phyloP scores from a whole-genome alignment of 768 basidiomycete genomes.

The Lactarius sanguifluus region DNA sequence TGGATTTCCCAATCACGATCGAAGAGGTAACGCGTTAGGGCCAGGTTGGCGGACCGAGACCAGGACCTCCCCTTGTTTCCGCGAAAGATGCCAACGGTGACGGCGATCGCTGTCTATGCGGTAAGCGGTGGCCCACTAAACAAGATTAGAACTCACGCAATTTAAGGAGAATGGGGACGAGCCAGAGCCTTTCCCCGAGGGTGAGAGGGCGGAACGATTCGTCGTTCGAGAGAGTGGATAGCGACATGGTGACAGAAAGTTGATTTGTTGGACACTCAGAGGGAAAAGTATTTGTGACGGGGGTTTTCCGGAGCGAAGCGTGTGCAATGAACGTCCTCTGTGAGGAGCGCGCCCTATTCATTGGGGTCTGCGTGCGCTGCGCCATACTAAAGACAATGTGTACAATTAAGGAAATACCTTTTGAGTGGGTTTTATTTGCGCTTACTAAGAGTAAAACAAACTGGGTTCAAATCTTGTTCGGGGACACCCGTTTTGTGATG shows the following conservation, averaged over 20 bases:
- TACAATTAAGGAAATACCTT: too few relatives aligned
- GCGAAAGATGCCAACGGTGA: constrained; percentile 17
- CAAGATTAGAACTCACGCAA: constrained; percentile 5
- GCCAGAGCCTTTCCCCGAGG: constrained; percentile 3
- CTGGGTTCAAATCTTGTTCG: too few relatives aligned
- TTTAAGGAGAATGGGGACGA: background rate
- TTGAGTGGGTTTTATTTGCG: too few relatives aligned
- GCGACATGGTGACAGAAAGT: background rate
- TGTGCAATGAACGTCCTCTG: too few relatives aligned
- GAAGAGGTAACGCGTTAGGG: constrained; percentile 3
- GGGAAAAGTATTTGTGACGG: too few relatives aligned
- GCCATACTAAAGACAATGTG: too few relatives aligned
- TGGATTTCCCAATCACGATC: constrained; percentile 3
- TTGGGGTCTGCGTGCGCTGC: too few relatives aligned
- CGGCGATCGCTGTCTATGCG: constrained; percentile 7
- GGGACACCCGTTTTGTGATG: too few relatives aligned
- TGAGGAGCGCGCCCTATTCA: too few relatives aligned
- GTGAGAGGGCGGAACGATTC: background rate
- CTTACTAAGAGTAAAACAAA: too few relatives aligned
- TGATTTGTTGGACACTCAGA: background rate
- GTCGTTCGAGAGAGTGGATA: background rate
- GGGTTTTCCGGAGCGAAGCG: too few relatives aligned
- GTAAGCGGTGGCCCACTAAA: background rate
- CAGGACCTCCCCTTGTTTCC: constrained; percentile 17
- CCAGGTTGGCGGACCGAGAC: constrained; percentile 2